Evolutionary conservation across 1,139 yeast genomes (phyloP).

Genomic region (Candida frijolesensis): DNA sequence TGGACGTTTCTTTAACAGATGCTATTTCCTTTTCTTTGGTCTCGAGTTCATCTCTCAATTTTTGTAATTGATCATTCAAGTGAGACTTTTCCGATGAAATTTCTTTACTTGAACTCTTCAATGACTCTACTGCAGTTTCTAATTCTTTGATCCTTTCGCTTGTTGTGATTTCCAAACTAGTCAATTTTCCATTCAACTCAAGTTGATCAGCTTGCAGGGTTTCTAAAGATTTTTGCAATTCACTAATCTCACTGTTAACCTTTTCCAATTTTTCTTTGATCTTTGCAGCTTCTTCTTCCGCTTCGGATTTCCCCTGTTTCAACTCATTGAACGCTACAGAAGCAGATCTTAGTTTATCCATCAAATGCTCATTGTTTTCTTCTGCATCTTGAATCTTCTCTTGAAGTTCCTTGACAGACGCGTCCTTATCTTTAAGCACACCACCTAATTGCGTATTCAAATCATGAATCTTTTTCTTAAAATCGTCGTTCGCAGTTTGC

Average conservation of each 20-base stretch:
- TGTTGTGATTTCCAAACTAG: constrained; percentile 6
- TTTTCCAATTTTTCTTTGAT: constrained; percentile 13
- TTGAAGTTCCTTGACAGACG: constrained; percentile 22
- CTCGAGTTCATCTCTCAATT: constrained; percentile 10
- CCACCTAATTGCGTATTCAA: constrained; percentile 21
- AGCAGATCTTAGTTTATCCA: constrained; percentile 50
- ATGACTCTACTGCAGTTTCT: constrained; percentile 4
- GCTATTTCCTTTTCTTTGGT: constrained; percentile 3
- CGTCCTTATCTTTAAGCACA: constrained; percentile 17
- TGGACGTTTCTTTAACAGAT: constrained; percentile 19
- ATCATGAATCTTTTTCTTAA: constrained; percentile 26
- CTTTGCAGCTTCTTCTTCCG: constrained; percentile 18
- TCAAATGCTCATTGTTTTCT: constrained; percentile 36
- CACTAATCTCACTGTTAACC: constrained; percentile 13
- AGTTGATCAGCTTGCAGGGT: constrained; percentile 11
- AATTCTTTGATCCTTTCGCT: constrained; percentile 4
- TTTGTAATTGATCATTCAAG: constrained; percentile 17
- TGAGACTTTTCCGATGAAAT: constrained; percentile 16
- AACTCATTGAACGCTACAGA: constrained; percentile 47
- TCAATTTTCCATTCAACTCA: constrained; percentile 11
- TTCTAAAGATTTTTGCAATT: constrained; percentile 6
- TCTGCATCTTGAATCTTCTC: constrained; percentile 32
- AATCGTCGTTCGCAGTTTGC: constrained; percentile 24
- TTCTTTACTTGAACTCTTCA: neutral
- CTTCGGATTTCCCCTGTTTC: constrained; percentile 25